A percentile compares a stretch with the other conserved stretches of the same genome.
These are phyloP conservation scores for Aspergillus sclerotialis DNA, from an alignment of 2,329 filamentous ascomycete genomes.

Conservation along the genomic window DNA sequence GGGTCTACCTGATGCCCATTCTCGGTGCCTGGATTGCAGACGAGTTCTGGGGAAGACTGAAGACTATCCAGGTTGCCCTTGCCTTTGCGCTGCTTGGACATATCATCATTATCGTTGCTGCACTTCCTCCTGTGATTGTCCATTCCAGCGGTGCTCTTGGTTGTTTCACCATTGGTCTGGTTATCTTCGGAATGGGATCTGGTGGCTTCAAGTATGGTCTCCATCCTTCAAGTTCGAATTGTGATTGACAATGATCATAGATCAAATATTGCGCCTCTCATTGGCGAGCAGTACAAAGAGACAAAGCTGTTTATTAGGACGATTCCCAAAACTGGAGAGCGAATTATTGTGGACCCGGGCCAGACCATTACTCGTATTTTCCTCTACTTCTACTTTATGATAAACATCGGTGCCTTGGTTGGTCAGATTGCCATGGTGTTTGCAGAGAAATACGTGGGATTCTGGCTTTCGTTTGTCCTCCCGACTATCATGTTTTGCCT, in stretches of 20 bases:
- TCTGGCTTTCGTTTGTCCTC: conserved; percentile 54
- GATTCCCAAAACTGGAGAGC: conserved; percentile 50
- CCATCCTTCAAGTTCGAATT: neutral
- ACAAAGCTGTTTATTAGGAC: conserved; percentile 52
- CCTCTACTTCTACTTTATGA: conserved; percentile 64
- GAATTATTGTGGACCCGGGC: conserved; percentile 63
- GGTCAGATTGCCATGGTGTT: conserved; percentile 63
- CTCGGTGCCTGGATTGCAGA: conserved; percentile 61
- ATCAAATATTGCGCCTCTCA: conserved; percentile 65
- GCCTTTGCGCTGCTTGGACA: conserved; percentile 61
- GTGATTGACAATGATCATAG: conserved; percentile 4
- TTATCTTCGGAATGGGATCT: conserved; percentile 65
- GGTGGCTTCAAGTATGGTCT: conserved; percentile 62
- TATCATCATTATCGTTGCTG: conserved; percentile 58
- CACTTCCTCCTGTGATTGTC: conserved; percentile 58
- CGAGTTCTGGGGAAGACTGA: conserved; percentile 62
- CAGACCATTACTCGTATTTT: conserved; percentile 64
- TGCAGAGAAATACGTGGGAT: conserved; percentile 68
- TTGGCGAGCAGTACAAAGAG: conserved; percentile 63
- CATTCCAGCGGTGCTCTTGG: conserved; percentile 52
- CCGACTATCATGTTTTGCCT: conserved; percentile 59
- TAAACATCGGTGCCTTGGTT: conserved; percentile 59
- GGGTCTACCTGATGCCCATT: conserved; percentile 56
- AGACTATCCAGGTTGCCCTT: conserved; percentile 63
- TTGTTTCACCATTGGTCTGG: conserved; percentile 56